Evolutionary conservation across 2,329 filamentous ascomycete genomes (phyloP).

Genomic region (Lachnum nothofagi): DNA sequence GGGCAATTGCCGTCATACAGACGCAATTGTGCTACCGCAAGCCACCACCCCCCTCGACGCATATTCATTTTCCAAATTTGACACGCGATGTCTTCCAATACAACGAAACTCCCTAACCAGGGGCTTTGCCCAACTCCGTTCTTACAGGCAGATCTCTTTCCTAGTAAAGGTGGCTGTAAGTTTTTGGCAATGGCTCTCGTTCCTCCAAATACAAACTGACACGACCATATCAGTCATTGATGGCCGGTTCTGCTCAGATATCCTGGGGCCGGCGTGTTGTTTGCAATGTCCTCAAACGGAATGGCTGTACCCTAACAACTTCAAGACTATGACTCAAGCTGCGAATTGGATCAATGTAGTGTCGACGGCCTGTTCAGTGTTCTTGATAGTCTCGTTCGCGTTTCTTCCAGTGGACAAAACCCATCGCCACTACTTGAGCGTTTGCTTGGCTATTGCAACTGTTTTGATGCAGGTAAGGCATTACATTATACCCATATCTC

Average conservation of each 20-base stretch:
- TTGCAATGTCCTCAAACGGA: constrained; percentile 83
- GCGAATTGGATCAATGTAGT: constrained; percentile 81
- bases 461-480: constrained; percentile 71
- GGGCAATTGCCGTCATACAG: background rate
- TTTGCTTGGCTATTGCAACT: constrained; percentile 73
- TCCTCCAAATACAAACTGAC: constrained; percentile 13
- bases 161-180: constrained; percentile 61
- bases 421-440: constrained; percentile 84
- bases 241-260: constrained; percentile 54
- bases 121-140: constrained; percentile 66
- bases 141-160: constrained; percentile 58
- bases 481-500: constrained; percentile 2
- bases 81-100: constrained; percentile 11
- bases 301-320: constrained; percentile 63
- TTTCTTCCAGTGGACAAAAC: constrained; percentile 83
- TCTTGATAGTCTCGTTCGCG: constrained; percentile 74
- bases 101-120: constrained; percentile 12
- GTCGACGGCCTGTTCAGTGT: constrained; percentile 65
- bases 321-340: constrained; percentile 53
- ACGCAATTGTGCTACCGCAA: no score
- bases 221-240: constrained; percentile 38
- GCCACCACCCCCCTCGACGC: no score
- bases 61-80: background rate
- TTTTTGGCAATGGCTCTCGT: constrained; percentile 1
- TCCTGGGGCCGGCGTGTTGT: constrained; percentile 63